These are phyloP conservation scores for Picochlorum sp. DNA, from an alignment of 139 green algal genomes.

Conservation along the genomic window DNA sequence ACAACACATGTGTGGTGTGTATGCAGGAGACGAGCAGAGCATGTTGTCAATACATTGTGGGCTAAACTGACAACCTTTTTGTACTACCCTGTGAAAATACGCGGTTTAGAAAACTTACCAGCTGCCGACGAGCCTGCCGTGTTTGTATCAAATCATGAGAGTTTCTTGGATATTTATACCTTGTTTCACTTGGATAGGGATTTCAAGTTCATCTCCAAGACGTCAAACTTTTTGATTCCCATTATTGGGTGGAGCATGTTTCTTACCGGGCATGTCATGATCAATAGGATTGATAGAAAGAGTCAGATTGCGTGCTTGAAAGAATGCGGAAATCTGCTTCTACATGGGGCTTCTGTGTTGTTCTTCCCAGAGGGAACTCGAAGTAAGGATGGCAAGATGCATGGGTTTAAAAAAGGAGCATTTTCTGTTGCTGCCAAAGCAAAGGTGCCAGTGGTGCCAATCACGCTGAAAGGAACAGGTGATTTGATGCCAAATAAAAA, in stretches of 20 bases:
- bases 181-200: constrained; percentile 75
- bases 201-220: constrained; percentile 99
- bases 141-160: constrained; percentile 95
- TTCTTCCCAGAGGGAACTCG: constrained; percentile 92
- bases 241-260: constrained; percentile 98
- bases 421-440: constrained; percentile 91
- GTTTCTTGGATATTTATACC: constrained; percentile 91
- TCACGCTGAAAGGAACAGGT: constrained; percentile 82
- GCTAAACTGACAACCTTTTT: constrained; percentile 68
- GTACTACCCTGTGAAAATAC: constrained; percentile 78
- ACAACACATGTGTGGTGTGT: background rate
- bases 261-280: constrained; percentile 83
- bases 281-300: constrained; percentile 83
- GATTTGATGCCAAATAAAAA: constrained; percentile 77
- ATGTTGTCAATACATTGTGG: constrained; percentile 92
- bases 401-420: constrained; percentile 85
- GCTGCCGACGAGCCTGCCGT: constrained; percentile 60
- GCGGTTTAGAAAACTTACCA: constrained; percentile 83
- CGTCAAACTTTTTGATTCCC: constrained; percentile 91
- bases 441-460: constrained; percentile 72
- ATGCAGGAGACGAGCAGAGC: constrained; percentile 49
- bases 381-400: constrained; percentile 47
- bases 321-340: constrained; percentile 71
- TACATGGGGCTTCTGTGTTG: constrained; percentile 58
- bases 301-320: constrained; percentile 83